Conservation (phyloP, 768 basidiomycete genomes). For the Pleurotus giganteus region DNA sequence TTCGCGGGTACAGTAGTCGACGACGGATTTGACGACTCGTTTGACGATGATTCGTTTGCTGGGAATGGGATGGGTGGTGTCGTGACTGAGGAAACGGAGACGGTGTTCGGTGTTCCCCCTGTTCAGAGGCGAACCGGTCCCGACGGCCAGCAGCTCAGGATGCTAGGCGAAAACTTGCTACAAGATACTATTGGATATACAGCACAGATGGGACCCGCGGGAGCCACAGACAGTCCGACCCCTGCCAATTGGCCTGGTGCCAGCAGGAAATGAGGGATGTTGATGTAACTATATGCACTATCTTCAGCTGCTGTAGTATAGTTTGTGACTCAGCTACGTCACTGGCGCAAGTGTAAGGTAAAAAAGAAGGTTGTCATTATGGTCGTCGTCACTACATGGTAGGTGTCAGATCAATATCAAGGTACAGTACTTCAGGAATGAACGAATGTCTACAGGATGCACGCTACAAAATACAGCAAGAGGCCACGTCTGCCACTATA, state of each 20-base stretch:
- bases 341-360: background rate
- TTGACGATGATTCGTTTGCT: constrained; percentile 51
- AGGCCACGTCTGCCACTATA: background rate
- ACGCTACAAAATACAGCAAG: constrained; percentile 6
- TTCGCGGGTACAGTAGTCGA: constrained; percentile 47
- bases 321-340: no score
- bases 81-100: constrained; percentile 50
- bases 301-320: no score
- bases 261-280: background rate
- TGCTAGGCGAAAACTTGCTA: constrained; percentile 63
- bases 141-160: constrained; percentile 37
- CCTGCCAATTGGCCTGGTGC: constrained; percentile 32
- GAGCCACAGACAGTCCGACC: constrained; percentile 65
- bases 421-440: constrained; percentile 2
- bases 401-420: background rate
- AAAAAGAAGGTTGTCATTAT: background rate
- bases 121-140: constrained; percentile 35
- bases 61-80: constrained; percentile 44
- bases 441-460: constrained; percentile 9
- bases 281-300: background rate
- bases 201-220: constrained; percentile 46
- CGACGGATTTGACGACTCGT: constrained; percentile 49
- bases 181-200: constrained; percentile 66
- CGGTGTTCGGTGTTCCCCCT: constrained; percentile 68
- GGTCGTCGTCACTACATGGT: background rate